These are phyloP conservation scores for Leccinum olivaceopallidum DNA, from an alignment of 768 basidiomycete species.

Conservation along the genomic window DNA sequence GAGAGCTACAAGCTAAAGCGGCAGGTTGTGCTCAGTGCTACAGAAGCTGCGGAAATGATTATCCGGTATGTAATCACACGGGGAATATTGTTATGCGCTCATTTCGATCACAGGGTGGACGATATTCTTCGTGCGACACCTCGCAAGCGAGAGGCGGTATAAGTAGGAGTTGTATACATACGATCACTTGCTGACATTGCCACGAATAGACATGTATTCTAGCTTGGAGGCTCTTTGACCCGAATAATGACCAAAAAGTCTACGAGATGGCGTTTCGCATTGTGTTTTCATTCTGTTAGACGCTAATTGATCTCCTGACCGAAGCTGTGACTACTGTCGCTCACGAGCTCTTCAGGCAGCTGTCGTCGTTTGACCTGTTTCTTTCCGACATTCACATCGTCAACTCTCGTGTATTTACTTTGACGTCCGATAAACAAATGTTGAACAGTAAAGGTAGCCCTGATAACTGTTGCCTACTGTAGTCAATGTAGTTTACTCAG, in stretches of 20 bases:
- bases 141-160: slow-evolving; percentile 80
- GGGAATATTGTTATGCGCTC: not conserved
- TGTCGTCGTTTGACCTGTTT: slow-evolving; percentile 42
- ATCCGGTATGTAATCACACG: slow-evolving; percentile 59
- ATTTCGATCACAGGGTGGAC: slow-evolving; percentile 62
- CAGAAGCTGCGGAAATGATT: slow-evolving; percentile 98
- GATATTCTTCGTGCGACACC: slow-evolving; percentile 88
- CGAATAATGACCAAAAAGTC: too few relatives aligned
- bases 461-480: too few relatives aligned
- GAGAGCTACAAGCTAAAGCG: slow-evolving; percentile 98
- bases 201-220: not conserved
- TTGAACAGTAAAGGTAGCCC: too few relatives aligned
- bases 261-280: too few relatives aligned
- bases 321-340: slow-evolving; percentile 27
- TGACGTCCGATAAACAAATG: too few relatives aligned
- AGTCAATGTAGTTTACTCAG: too few relatives aligned
- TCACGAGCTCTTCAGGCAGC: slow-evolving; percentile 34
- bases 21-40: slow-evolving; percentile 92
- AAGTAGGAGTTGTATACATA: slow-evolving; percentile 16
- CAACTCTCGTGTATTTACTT: too few relatives aligned
- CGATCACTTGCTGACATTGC: not conserved
- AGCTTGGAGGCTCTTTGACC: too few relatives aligned
- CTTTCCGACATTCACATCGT: slow-evolving; percentile 51
- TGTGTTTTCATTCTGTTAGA: not conserved
- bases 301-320: slow-evolving; percentile 16